Percentiles rank a stretch among this genome's conserved stretches.
These are phyloP conservation scores for Penicillium verhagenii DNA, from an alignment of 495 filamentous ascomycete genomes.

Conservation along the genomic window DNA sequence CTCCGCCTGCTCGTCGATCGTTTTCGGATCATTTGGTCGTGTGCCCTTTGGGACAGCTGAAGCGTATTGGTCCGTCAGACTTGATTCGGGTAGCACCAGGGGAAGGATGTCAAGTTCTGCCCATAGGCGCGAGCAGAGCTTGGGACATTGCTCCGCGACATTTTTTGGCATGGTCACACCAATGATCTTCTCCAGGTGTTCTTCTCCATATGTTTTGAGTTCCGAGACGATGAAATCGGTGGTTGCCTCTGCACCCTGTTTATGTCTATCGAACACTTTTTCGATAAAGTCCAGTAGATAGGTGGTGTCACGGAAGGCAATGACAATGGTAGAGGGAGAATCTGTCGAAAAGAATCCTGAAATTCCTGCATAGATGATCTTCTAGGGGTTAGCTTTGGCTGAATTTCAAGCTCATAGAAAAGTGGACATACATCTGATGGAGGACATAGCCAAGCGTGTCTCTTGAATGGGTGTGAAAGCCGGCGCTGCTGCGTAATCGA, in stretches of 20 bases:
- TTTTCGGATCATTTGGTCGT: conserved; percentile 47
- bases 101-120: conserved; percentile 74
- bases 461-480: conserved; percentile 22
- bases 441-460: conserved; percentile 23
- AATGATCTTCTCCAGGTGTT: conserved; percentile 66
- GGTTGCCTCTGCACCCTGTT: conserved; percentile 41
- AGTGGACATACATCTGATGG: conserved; percentile 23
- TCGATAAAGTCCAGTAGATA: conserved; percentile 78
- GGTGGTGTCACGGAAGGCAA: conserved; percentile 74
- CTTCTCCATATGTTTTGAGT: conserved; percentile 56
- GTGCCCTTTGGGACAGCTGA: conserved; percentile 2
- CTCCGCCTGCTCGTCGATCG: conserved; percentile 81
- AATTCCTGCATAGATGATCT: conserved; percentile 66
- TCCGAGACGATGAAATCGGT: conserved; percentile 51
- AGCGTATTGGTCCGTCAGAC: conserved; percentile 20
- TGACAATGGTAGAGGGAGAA: conserved; percentile 53
- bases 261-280: conserved; percentile 42
- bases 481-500: conserved; percentile 36
- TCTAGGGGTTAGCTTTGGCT: neutral
- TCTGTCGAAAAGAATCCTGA: conserved; percentile 52
- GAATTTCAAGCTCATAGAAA: neutral
- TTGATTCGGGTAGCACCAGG: conserved; percentile 48
- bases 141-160: conserved; percentile 52
- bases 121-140: conserved; percentile 74
- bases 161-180: conserved; percentile 46